Evolutionary conservation across 2,329 filamentous ascomycete species (phyloP), one percentile per base, ranked within the genome.

Genomic region (Sphaerulina musiva): DNA sequence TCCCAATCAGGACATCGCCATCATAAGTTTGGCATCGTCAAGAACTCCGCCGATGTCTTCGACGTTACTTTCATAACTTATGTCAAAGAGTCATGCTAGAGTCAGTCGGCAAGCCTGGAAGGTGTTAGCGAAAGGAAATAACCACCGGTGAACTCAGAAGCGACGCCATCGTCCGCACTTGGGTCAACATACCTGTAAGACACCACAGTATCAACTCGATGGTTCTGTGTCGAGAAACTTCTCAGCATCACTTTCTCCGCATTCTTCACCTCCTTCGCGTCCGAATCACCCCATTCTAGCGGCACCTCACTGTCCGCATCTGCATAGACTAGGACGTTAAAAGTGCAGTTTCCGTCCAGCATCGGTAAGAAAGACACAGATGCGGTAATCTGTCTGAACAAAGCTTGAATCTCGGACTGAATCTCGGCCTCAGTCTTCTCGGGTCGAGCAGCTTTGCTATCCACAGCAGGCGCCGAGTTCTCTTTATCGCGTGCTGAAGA

Each of bases 261-360:
- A 65, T 93, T 88, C 69, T 85, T 79, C 62, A 98, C 96, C 77
- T 98, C 93, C 76, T 95, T 96, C 51, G 92, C 91, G 72, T 97
- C 93, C 63, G 89, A 95, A 74, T 98, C 93, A 45, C 93, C 93
- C 93, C 93, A 98, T 72, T 98, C 93, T 55, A 98, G 85, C 3
- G 93, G 93, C 11, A 98, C 93, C 46, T 97, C 92, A 55, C 87
- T 93, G 72, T 97, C 91, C 14, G 91, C 91, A 69, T 98, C 92
- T 49, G 93, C 93, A 69, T 98, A 98, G 3, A 98, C 93, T 40
- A 98, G 80, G 46, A 98, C 92, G 68, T 98, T 98, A 78, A 98
- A 98, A 9, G 93, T 97, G 78, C 92, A 98, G 71, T 95, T 88
- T 40, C 91, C 91, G 58, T 89, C 84, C 5, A 98, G 81, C 75